Evolutionary conservation across 2,329 filamentous ascomycete genomes (phyloP).

Genomic region (Aschersonia sp.): DNA sequence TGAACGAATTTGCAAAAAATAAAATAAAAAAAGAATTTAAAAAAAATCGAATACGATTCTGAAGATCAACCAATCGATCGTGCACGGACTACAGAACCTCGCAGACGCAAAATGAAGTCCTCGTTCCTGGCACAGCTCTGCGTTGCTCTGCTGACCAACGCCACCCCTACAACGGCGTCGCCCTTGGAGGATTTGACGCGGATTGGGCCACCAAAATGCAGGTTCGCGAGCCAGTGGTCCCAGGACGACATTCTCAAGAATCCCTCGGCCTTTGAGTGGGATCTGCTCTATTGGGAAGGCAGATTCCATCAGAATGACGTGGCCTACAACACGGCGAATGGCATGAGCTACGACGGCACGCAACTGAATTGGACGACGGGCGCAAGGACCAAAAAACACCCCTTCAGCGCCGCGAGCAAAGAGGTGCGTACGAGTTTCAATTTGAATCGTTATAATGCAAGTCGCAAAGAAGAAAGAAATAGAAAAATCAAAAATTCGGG

Average conservation of each 20-base stretch:
- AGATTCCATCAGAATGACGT: conserved; percentile 26
- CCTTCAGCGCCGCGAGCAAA: conserved; percentile 24
- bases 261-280: conserved; percentile 17
- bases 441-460: neutral
- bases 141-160: no score
- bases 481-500: neutral
- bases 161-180: neutral
- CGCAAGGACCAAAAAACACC: conserved; percentile 17
- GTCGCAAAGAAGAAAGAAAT: neutral
- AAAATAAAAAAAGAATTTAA: no score
- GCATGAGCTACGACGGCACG: conserved; percentile 25
- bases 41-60: no score
- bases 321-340: conserved; percentile 24
- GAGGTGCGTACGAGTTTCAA: conserved; percentile 9
- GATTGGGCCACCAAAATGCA: conserved; percentile 11
- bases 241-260: conserved; percentile 13
- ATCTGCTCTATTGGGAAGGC: conserved; percentile 28
- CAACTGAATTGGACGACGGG: conserved; percentile 23
- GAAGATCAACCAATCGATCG: no score
- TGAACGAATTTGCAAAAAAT: no score
- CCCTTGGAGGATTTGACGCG: neutral
- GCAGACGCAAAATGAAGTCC: no score
- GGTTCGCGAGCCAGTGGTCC: conserved; percentile 15
- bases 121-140: no score
- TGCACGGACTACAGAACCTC: no score